Percentiles rank a stretch among this genome's conserved stretches.
Conservation (phyloP, 2,329 filamentous ascomycete species). For the Biscogniauxia marginata region DNA sequence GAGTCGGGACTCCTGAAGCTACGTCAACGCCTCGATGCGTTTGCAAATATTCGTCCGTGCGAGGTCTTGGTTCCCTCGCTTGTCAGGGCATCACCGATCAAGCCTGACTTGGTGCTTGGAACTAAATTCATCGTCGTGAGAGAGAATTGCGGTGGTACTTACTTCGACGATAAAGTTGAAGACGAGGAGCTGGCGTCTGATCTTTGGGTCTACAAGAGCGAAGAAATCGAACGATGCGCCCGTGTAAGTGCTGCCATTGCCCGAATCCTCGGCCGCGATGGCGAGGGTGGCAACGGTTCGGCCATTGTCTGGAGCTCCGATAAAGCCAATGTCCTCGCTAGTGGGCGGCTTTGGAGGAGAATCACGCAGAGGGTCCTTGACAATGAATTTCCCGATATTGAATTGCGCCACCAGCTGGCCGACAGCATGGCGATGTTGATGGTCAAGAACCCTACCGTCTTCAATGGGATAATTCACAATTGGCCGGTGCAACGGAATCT, state of each 20-base stretch:
- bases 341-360: conserved; percentile 47
- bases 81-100: background rate
- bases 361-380: conserved; percentile 41
- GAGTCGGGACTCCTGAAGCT: conserved; percentile 44
- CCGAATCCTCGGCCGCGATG: background rate
- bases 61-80: conserved; percentile 40
- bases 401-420: conserved; percentile 44
- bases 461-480: conserved; percentile 43
- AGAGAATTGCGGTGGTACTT: conserved; percentile 51
- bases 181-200: conserved; percentile 43
- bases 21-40: conserved; percentile 42
- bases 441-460: conserved; percentile 44
- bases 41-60: conserved; percentile 51
- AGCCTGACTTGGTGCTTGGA: conserved; percentile 40
- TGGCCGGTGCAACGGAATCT: conserved; percentile 58
- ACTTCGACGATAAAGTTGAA: conserved; percentile 48
- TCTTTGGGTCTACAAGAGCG: conserved; percentile 44
- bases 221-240: conserved; percentile 47
- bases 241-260: conserved; percentile 32
- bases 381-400: conserved; percentile 42
- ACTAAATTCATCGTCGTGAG: conserved; percentile 49
- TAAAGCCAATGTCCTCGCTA: conserved; percentile 54
- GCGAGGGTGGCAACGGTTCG: too few species aligned
- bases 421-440: conserved; percentile 50
- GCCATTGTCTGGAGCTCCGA: conserved; percentile 27